Conservation (phyloP, 192 early-diverging fungal genomes). For the Coemansia guatemalensis region DNA sequence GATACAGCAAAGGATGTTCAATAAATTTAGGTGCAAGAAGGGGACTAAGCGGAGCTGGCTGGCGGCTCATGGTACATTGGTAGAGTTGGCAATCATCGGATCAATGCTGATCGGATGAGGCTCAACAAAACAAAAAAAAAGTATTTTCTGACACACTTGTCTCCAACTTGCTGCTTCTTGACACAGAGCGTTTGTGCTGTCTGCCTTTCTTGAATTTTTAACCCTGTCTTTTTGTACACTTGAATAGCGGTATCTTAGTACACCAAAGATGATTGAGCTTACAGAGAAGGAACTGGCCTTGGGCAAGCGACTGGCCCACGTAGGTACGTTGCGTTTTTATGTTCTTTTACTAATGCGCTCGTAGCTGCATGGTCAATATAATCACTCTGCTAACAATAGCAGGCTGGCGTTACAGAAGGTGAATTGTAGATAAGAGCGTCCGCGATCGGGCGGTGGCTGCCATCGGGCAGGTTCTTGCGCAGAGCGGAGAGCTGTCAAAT, state of each 20-base stretch:
- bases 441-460: slow-evolving; percentile 38
- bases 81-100: neutral
- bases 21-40: no score
- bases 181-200: neutral
- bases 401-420: neutral
- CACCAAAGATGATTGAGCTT: slow-evolving; percentile 27
- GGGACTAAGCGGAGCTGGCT: no score
- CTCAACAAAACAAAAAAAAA: neutral
- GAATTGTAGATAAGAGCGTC: slow-evolving; percentile 39
- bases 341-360: neutral
- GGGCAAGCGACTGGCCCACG: slow-evolving; percentile 47
- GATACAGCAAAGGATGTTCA: no score
- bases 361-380: neutral
- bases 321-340: slow-evolving; percentile 17
- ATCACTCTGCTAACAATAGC: neutral
- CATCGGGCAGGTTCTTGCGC: slow-evolving; percentile 20
- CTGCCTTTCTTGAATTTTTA: neutral
- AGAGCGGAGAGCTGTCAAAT: slow-evolving; percentile 49
- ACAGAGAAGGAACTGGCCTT: slow-evolving; percentile 35
- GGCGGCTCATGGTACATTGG: no score
- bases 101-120: neutral
- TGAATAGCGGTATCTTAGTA: neutral
- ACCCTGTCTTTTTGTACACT: neutral
- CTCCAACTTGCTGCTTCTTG: neutral
- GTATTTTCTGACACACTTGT: neutral